Evolutionary conservation across 2,329 filamentous ascomycete genomes (phyloP), one percentile per base, ranked within the genome.

Genomic region (Xylariaceae sp.): DNA sequence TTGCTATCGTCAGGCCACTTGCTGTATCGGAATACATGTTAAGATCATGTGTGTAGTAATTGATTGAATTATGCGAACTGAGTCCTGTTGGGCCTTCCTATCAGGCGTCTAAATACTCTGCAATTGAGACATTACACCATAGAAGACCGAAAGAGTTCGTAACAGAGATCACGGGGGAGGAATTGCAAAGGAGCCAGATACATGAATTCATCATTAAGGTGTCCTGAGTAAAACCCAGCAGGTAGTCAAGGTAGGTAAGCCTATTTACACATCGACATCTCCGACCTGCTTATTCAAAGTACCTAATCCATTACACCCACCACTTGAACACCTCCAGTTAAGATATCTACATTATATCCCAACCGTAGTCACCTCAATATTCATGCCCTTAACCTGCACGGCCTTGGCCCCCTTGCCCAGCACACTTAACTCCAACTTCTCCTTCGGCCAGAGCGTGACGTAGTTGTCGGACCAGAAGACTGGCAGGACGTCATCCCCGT

Each of bases 381-480:
- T 73, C 62, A 65, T 67, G 9, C 72, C 71, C 2, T 53, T 66
- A 11, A 73, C 57, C 17, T 71, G 63, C 3, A 73, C 62, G n/a
- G 63, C 66, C 35, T 61, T 65, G 37, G 57, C 68, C 1, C 65
- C 64, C 18, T 61, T 57, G 7, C 68, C 66, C 47, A 63, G 59
- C 5, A 78, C 74, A 1, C 66, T 65, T 53, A 82, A 17, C 7
- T 68, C 71, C 4, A 84, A 50, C 55, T 72, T 78, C 73, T 87
- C 84, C 0, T 73, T 70, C 0, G 84, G 82, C 76, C 80, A 85
- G 8, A 87, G 70, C 1, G 83, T 86, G 10, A 87, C 73, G 61
- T 87, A 87, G 61, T 87, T 87, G 62, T 87, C 84, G 0, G 78
- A 80, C 83, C 84, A 87, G 17, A 74, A 73, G 0, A 83, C 76